Evolutionary conservation across 352 stramenopile genomes (phyloP).

Genomic region (Phytophthora sp.): DNA sequence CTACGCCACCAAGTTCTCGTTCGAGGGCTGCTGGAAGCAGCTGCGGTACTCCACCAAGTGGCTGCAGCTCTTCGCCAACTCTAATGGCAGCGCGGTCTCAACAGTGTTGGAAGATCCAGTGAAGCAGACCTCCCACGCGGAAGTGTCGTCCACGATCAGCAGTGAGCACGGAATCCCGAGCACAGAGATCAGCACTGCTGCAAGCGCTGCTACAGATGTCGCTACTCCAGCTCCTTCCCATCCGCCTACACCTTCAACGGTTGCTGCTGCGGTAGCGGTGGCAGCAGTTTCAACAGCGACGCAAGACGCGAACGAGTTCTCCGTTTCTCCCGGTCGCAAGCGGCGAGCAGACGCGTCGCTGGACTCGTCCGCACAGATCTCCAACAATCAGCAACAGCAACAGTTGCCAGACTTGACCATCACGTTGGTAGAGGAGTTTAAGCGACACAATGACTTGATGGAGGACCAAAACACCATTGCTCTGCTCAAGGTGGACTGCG

Average conservation of each 20-base stretch:
- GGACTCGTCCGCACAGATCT: slow-evolving; percentile 13
- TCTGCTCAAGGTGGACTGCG: slow-evolving; percentile 58
- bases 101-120: slow-evolving; percentile 1
- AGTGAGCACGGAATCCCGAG: slow-evolving; percentile 14
- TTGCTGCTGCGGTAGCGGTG: slow-evolving; percentile 7
- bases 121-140: background rate
- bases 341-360: slow-evolving; percentile 15
- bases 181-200: background rate
- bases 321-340: slow-evolving; percentile 9
- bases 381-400: slow-evolving; percentile 3
- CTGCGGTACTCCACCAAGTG: slow-evolving; percentile 72
- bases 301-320: slow-evolving; percentile 3
- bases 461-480: slow-evolving; percentile 80
- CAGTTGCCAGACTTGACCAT: slow-evolving; percentile 39
- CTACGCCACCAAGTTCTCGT: slow-evolving; percentile 65
- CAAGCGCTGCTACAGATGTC: slow-evolving; percentile 2
- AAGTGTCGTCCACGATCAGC: slow-evolving; percentile 1
- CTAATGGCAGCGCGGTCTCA: slow-evolving; percentile 28
- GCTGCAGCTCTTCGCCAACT: slow-evolving; percentile 65
- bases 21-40: slow-evolving; percentile 73
- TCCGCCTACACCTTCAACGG: background rate
- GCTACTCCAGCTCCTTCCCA: background rate
- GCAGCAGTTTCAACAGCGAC: slow-evolving; percentile 10
- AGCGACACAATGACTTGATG: slow-evolving; percentile 67
- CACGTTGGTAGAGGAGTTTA: slow-evolving; percentile 56